Evolutionary conservation across 2,329 filamentous ascomycete species (phyloP).

Genomic region (Endoconidiophora polonica): DNA sequence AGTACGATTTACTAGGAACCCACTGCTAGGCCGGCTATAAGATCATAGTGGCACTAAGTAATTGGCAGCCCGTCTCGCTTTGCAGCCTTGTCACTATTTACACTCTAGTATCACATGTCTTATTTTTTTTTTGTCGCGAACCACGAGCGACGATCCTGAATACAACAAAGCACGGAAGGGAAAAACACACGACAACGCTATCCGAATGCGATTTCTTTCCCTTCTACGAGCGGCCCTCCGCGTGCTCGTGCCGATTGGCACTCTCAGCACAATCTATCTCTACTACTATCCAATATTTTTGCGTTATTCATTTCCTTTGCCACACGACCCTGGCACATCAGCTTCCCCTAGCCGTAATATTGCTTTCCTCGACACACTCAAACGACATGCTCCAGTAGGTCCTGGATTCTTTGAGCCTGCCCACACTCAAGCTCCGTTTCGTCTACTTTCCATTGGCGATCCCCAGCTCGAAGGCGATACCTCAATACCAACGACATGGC

Average conservation of each 20-base stretch:
- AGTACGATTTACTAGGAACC: too few relatives aligned
- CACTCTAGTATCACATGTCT: not conserved
- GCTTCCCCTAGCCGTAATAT: slow-evolving; percentile 7
- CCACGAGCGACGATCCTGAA: not conserved
- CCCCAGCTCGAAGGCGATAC: slow-evolving; percentile 89
- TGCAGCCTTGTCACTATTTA: not conserved
- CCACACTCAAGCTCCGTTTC: slow-evolving; percentile 48
- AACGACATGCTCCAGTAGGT: slow-evolving; percentile 9
- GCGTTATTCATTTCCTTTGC: slow-evolving; percentile 61
- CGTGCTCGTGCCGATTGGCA: slow-evolving; percentile 38
- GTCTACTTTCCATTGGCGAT: slow-evolving; percentile 75
- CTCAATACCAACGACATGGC: slow-evolving; percentile 48
- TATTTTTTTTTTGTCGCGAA: not conserved
- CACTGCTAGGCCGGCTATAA: too few relatives aligned
- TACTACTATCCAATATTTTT: slow-evolving; percentile 76
- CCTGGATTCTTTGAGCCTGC: slow-evolving; percentile 5
- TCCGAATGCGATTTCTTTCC: slow-evolving; percentile 29
- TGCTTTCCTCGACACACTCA: slow-evolving; percentile 11
- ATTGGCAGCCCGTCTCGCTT: not conserved
- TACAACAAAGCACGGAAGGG: not conserved
- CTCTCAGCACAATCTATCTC: slow-evolving; percentile 58
- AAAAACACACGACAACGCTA: not conserved
- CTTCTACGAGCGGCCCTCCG: slow-evolving; percentile 36
- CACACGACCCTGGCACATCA: slow-evolving; percentile 17
- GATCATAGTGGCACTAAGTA: not conserved